Percentiles rank a stretch among this genome's conserved stretches.
These are phyloP conservation scores for Ceratocystis harringtonii DNA, from an alignment of 2,329 filamentous ascomycete species.

Conservation along the genomic window DNA sequence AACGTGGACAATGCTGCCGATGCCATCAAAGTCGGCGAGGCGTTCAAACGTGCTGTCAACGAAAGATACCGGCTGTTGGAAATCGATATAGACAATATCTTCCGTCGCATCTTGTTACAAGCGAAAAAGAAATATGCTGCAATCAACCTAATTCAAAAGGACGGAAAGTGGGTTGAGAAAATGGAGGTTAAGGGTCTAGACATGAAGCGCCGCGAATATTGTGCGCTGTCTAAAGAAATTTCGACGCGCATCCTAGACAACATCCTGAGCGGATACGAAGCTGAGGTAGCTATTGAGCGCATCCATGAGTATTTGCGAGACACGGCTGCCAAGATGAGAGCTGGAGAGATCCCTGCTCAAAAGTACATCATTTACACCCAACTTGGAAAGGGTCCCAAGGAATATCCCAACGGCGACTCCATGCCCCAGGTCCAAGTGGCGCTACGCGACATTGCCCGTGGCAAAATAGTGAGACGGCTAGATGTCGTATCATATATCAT, in stretches of 20 bases:
- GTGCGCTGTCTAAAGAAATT: constrained; percentile 85
- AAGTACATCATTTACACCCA: constrained; percentile 99
- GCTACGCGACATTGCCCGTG: constrained; percentile 69
- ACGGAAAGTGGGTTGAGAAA: constrained; percentile 83
- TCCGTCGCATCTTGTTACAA: constrained; percentile 80
- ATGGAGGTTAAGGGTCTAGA: constrained; percentile 97
- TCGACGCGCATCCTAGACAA: constrained; percentile 83
- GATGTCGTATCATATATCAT: constrained; percentile 96
- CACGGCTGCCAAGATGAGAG: constrained; percentile 73
- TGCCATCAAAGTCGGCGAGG: constrained; percentile 76
- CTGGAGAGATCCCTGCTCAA: constrained; percentile 53
- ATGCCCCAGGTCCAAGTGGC: constrained; percentile 98
- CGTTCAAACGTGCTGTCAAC: constrained; percentile 93
- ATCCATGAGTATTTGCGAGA: constrained; percentile 89
- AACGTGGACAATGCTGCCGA: constrained; percentile 88
- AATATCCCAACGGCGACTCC: constrained; percentile 84
- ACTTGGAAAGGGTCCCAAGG: constrained; percentile 81
- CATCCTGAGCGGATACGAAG: constrained; percentile 84
- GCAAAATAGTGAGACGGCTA: constrained; percentile 78
- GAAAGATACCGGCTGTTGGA: constrained; percentile 83
- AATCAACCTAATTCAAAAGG: constrained; percentile 77
- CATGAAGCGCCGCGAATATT: constrained; percentile 96
- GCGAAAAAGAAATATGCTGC: constrained; percentile 99
- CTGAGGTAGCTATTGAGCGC: constrained; percentile 71
- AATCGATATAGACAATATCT: constrained; percentile 96